Evolutionary conservation across 345 rosid genomes (phyloP).

Genomic region (Eucalyptus lansdowneana): DNA sequence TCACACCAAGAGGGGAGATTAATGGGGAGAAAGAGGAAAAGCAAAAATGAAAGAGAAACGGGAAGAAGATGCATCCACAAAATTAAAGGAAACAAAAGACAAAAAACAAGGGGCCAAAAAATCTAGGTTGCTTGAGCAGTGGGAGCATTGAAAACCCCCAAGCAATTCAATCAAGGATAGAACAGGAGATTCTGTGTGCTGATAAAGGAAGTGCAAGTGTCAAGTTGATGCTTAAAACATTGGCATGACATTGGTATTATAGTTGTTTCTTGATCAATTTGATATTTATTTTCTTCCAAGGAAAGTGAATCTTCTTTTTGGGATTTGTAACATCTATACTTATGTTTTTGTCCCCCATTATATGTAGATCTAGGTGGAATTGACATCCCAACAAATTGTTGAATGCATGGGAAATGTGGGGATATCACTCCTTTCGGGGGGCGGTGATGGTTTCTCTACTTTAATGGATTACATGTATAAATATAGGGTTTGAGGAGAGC

Average conservation of each 20-base stretch:
- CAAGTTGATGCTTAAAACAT: background rate
- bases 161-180: background rate
- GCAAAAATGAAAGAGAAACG: background rate
- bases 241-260: background rate
- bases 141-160: background rate
- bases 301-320: background rate
- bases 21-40: background rate
- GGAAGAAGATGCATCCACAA: background rate
- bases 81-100: background rate
- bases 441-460: background rate
- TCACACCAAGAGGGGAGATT: background rate
- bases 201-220: background rate
- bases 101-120: background rate
- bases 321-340: background rate
- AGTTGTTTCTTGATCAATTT: background rate
- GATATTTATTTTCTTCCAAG: background rate
- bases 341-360: background rate
- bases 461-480: background rate
- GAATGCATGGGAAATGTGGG: background rate
- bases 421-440: background rate
- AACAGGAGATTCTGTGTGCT: background rate
- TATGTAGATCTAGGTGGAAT: background rate
- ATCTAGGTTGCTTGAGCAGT: background rate
- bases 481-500: background rate
- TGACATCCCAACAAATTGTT: background rate